phyloP scores from a whole-genome alignment of 805 yeast species.

The Candida silvatica region DNA sequence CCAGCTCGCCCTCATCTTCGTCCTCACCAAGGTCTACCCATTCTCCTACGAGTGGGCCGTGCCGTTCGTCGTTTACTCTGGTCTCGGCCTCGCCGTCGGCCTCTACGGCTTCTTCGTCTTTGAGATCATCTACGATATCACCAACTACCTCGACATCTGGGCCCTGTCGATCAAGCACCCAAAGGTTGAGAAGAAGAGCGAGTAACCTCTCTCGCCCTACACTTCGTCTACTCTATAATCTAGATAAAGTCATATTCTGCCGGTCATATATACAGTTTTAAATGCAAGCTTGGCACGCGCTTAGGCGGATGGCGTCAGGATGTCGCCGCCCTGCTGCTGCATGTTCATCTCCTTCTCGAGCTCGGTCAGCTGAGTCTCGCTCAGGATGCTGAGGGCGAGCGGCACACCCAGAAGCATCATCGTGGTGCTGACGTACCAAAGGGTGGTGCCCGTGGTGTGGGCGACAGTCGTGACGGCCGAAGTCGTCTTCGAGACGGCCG shows the following conservation, averaged over 20 bases:
- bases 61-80: conserved; percentile 49
- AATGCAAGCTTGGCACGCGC: too few relatives aligned
- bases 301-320: conserved; percentile 62
- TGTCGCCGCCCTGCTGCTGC: conserved; percentile 63
- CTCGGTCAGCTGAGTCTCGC: conserved; percentile 90
- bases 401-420: conserved; percentile 89
- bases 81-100: conserved; percentile 59
- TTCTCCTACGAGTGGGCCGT: conserved; percentile 34
- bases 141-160: conserved; percentile 73
- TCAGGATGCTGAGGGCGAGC: conserved; percentile 75
- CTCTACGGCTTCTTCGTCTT: conserved; percentile 65
- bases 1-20: conserved; percentile 31
- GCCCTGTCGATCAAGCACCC: conserved; percentile 80
- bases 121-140: conserved; percentile 73
- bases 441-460: conserved; percentile 58
- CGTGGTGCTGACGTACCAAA: conserved; percentile 83
- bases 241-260: too few relatives aligned
- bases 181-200: too few relatives aligned
- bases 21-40: conserved; percentile 29
- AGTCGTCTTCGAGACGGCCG: conserved; percentile 21
- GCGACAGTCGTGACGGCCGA: conserved; percentile 38
- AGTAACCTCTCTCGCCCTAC: too few relatives aligned
- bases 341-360: conserved; percentile 86
- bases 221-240: too few relatives aligned
- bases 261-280: too few relatives aligned